Evolutionary conservation across 2,329 filamentous ascomycete genomes (phyloP).

Genomic region (Fusarium sp.): DNA sequence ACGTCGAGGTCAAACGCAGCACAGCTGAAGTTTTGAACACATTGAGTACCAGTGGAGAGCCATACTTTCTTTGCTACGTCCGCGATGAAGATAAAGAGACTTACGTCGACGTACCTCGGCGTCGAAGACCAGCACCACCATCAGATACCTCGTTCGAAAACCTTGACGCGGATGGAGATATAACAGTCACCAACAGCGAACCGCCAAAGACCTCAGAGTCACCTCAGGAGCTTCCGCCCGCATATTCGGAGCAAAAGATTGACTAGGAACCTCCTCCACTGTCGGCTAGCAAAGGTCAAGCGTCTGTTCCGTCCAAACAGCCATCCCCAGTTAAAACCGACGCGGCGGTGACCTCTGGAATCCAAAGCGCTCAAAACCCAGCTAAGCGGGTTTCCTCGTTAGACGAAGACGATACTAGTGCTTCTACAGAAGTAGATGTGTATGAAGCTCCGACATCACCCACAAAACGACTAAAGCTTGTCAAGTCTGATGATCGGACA

Average conservation of each 20-base stretch:
- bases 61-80: conserved; percentile 88
- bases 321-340: neutral
- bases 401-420: neutral
- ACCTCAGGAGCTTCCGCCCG: conserved; percentile 20
- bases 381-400: neutral
- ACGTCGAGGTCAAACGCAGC: conserved; percentile 75
- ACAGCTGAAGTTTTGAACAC: conserved; percentile 74
- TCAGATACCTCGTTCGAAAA: conserved; percentile 7
- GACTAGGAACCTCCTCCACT: conserved; percentile 27
- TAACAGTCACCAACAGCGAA: conserved; percentile 23
- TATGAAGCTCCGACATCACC: neutral
- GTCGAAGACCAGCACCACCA: conserved; percentile 38
- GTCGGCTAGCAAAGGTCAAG: neutral
- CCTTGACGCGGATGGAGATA: conserved; percentile 41
- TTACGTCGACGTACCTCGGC: conserved; percentile 57
- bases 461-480: neutral
- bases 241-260: conserved; percentile 20
- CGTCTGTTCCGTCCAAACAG: neutral
- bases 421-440: neutral
- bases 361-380: neutral
- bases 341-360: neutral
- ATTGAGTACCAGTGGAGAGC: conserved; percentile 75
- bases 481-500: neutral
- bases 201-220: neutral
- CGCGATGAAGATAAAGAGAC: conserved; percentile 69